Conservation (phyloP, 805 yeast genomes). For the Huiozyma sinensis region DNA sequence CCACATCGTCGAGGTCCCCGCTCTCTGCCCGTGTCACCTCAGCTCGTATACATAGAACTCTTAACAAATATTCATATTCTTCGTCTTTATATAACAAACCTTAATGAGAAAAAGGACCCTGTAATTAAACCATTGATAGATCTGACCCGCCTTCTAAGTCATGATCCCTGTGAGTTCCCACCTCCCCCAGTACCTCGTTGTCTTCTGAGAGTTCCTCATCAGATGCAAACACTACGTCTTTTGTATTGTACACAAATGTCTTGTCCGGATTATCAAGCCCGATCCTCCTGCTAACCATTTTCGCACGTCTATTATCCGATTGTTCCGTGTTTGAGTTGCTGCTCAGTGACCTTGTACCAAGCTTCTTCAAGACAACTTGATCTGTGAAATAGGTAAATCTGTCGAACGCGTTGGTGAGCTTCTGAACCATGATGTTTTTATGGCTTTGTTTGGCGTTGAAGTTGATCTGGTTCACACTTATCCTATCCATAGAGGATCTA, state of each 20-base stretch:
- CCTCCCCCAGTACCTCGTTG: no score
- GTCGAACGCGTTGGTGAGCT: constrained; percentile 26
- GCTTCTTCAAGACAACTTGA: constrained; percentile 44
- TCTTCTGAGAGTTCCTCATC: constrained; percentile 9
- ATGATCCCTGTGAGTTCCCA: no score
- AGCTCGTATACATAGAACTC: no score
- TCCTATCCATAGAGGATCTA: constrained; percentile 4
- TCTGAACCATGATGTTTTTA: constrained; percentile 13
- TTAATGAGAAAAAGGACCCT: background rate
- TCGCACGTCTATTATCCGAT: constrained; percentile 7
- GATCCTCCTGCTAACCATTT: constrained; percentile 19
- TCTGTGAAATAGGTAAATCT: constrained; percentile 39
- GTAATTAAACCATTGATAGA: no score
- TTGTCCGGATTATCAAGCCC: constrained; percentile 25
- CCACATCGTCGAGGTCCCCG: no score
- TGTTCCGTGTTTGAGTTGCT: constrained; percentile 18
- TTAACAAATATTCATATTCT: no score
- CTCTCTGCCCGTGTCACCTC: no score
- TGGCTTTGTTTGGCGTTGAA: constrained; percentile 12
- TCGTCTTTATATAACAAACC: no score
- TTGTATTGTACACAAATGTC: constrained; percentile 34
- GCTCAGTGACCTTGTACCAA: constrained; percentile 43
- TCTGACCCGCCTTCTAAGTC: no score
- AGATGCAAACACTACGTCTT: constrained; percentile 32
- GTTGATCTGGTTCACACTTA: constrained; percentile 14